phyloP scores from a whole-genome alignment of 1,284 basidiomycete genomes.

The Ceratobasidium sp. region DNA sequence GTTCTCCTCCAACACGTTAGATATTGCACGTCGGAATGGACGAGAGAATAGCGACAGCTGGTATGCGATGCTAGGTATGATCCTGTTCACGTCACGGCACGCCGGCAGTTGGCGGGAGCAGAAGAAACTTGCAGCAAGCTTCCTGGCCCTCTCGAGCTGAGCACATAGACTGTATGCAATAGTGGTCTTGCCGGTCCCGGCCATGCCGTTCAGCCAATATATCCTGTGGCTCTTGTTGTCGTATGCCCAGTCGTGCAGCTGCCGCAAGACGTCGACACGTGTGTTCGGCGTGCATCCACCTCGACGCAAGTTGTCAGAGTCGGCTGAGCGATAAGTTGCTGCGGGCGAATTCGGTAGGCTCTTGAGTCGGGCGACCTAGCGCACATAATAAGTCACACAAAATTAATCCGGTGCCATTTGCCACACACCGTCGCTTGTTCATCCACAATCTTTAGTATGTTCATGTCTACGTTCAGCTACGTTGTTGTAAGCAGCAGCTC shows the following conservation, averaged over 20 bases:
- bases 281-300: constrained; percentile 46
- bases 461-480: constrained; percentile 19
- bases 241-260: constrained; percentile 48
- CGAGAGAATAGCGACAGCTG: constrained; percentile 41
- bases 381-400: no score
- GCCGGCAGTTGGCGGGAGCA: constrained; percentile 52
- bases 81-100: constrained; percentile 24
- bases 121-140: constrained; percentile 55
- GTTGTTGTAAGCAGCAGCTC: neutral
- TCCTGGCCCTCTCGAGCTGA: constrained; percentile 11
- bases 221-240: constrained; percentile 34
- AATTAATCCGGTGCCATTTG: neutral
- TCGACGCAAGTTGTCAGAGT: neutral
- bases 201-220: constrained; percentile 53
- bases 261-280: constrained; percentile 47
- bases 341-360: neutral
- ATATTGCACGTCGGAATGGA: constrained; percentile 18
- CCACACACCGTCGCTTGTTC: constrained; percentile 19
- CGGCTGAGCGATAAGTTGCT: constrained; percentile 7
- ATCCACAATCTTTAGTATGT: neutral
- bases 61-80: constrained; percentile 44
- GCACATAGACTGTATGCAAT: constrained; percentile 52
- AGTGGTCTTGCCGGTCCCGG: constrained; percentile 51
- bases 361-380: neutral
- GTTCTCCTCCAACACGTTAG: neutral